Conservation (phyloP, 129 eudicot genomes). For the Flaveria robusta region DNA sequence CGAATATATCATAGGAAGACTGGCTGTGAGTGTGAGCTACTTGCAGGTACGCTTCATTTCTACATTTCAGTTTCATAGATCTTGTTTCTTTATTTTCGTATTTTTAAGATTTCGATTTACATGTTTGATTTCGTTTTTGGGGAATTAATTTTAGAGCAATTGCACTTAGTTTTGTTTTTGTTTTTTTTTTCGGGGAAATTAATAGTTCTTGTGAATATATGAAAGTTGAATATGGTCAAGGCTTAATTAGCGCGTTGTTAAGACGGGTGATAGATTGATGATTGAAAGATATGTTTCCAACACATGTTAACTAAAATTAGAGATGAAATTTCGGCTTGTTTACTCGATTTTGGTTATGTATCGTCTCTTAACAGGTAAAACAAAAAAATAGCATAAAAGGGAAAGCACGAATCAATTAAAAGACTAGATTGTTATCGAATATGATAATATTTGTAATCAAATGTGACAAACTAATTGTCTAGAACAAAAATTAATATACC, state of each 20-base stretch:
- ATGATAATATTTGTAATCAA: not conserved
- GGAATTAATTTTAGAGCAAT: not conserved
- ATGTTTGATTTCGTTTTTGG: not conserved
- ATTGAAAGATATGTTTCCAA: not conserved
- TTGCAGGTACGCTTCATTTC: too few relatives aligned
- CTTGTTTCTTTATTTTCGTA: too few relatives aligned
- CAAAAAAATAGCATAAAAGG: not conserved
- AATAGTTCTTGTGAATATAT: not conserved
- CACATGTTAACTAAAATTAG: not conserved
- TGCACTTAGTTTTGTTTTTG: not conserved
- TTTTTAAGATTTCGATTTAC: not conserved
- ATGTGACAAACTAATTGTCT: not conserved
- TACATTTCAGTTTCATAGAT: too few relatives aligned
- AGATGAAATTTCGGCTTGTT: not conserved
- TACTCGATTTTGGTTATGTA: not conserved
- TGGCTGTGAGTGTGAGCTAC: too few relatives aligned
- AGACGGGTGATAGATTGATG: not conserved
- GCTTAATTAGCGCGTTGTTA: too few relatives aligned
- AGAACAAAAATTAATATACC: not conserved
- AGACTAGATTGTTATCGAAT: not conserved
- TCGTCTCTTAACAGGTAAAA: not conserved
- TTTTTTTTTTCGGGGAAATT: not conserved
- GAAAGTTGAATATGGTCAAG: too few relatives aligned
- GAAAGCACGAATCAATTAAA: not conserved
- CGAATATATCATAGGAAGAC: too few relatives aligned